A percentile compares a stretch with the other conserved stretches of the same genome.
Evolutionary conservation across 306 rosid genomes (phyloP).

Genomic region (Citrullus mucosospermus): DNA sequence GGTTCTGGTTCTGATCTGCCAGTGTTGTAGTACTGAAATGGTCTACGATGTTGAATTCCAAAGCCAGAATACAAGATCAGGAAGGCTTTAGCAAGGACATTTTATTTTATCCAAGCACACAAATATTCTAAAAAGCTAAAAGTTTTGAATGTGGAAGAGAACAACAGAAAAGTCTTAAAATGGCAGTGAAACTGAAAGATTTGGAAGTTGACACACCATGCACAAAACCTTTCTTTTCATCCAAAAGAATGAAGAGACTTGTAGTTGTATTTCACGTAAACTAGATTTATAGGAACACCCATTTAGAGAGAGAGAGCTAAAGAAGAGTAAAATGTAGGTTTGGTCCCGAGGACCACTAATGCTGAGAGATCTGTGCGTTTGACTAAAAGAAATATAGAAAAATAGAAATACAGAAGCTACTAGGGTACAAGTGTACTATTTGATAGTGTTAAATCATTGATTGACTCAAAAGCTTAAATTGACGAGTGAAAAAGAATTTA

Average conservation of each 20-base stretch:
- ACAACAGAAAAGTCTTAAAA: background rate
- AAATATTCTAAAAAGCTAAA: background rate
- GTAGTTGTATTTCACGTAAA: background rate
- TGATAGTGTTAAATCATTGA: background rate
- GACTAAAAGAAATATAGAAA: background rate
- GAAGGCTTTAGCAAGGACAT: background rate
- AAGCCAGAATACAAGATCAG: background rate
- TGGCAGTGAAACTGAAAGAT: background rate
- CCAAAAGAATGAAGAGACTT: background rate
- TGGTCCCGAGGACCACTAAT: background rate
- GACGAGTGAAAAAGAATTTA: no score
- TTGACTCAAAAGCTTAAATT: no score
- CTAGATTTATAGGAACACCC: background rate
- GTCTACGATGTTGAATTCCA: background rate
- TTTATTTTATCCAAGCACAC: background rate
- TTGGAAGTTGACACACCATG: constrained; percentile 2
- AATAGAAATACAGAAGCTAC: background rate
- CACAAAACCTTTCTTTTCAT: background rate
- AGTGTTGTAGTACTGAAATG: constrained; percentile 5
- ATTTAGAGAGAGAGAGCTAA: background rate
- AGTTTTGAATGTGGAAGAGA: constrained; percentile 2
- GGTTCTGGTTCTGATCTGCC: background rate
- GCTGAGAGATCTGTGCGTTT: background rate
- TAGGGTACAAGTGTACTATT: background rate
- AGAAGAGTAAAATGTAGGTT: background rate